Evolutionary conservation across 768 basidiomycete species (phyloP), one percentile per base, ranked within the genome.

Genomic region (Pilatotrama ljubarskyi): DNA sequence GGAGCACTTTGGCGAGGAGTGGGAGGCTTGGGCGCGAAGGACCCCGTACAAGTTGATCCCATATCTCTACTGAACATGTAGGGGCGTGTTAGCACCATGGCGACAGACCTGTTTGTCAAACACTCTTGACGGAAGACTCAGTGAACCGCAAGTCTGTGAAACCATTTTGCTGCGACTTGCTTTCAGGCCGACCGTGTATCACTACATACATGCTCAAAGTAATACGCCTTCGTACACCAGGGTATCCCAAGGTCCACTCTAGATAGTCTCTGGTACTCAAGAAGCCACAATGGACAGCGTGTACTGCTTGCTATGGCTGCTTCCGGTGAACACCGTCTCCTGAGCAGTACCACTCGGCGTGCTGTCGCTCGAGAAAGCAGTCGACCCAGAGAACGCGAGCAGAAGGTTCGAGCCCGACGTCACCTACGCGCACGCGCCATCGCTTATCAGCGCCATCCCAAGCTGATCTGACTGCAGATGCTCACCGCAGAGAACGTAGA

Each of bases 401-500:
- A 85, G 75, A 24, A 83, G 64, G 55, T 74, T 73, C 32, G 76
- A 67, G 11, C 82, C 81, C 17, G 82, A 84, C 22, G 76, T 65
- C 11, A 79, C 76, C 83, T 84, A 55, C 29, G 29, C 29, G 10
- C n/a, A n/a, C 29, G 10, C 29, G 29, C 29, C 29, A 32, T 32
- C n/a, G n/a, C 29, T 32, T 10, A 32, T 32, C 51, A 37, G 14
- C 4, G 13, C 20, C 37, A 25, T 20, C 9, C 40, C 14, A 9
- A 14, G n/a, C 6, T 22, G 25, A 55, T n/a, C 42, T 24, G 25
- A 43, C 29, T 44, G 29, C 40, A 53, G 3, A 24, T 41, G 72
- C 82, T 68, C 64, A 85, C 84, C 20, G 82, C 82, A 57, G 81
- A 78, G 73, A 85, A 84, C 11, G 73, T 73, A 2, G 80, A 77